Base-by-base conservation (phyloP, 495 filamentous ascomycete genomes). In the Daldinia decipiens region DNA sequence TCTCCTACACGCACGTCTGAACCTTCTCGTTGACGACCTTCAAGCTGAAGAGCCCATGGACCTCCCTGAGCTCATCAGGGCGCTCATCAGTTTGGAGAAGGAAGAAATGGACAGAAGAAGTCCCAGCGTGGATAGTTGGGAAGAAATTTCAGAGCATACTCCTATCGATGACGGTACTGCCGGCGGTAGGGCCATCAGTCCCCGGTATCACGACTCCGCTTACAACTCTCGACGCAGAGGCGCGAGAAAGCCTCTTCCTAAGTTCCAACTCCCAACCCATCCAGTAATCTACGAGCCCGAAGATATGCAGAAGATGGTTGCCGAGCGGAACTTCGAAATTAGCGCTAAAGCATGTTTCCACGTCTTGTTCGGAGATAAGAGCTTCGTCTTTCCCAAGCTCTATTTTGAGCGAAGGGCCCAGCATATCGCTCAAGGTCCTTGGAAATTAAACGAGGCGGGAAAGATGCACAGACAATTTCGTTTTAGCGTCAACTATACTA, bases 321-420 rank as follows among this genome's bases (percentile, higher is more conserved):
- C 91, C 2, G 93, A 97, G 76, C 88, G 90, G 65, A 83, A 91
- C 50, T 94, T 96, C 71, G 90, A 95, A 63, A 86, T 98, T 57
- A 95, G 91, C 68, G 88, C 95, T 15, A 98, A 98, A 78, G 93
- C 94, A 1, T 85, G 97, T 34, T 98, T 98, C 79, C 95, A 98
- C 74, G 91, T 98, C 9, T 85, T 99, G 60, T 98, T 98, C 74
- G 95, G 95, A 31, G 95, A 99, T 77, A 96, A 92, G 79, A 95
- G 92, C 80, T 90, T 93, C 45, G 89, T 99, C 36, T 98, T 97
- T 85, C 94, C 96, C 73, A 89, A 92, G 68, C 83, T 98, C 21
- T 94, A 98, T 73, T 90, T 92, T 72, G 93, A 97, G 78, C 87
- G 93, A 58, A 87, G 89, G 78, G 94, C 93, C 15, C 86, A 89